A percentile compares a stretch with the other conserved stretches of the same genome.
phyloP scores from a whole-genome alignment of 2,329 filamentous ascomycete species.

The Pseudocercospora cruenta region DNA sequence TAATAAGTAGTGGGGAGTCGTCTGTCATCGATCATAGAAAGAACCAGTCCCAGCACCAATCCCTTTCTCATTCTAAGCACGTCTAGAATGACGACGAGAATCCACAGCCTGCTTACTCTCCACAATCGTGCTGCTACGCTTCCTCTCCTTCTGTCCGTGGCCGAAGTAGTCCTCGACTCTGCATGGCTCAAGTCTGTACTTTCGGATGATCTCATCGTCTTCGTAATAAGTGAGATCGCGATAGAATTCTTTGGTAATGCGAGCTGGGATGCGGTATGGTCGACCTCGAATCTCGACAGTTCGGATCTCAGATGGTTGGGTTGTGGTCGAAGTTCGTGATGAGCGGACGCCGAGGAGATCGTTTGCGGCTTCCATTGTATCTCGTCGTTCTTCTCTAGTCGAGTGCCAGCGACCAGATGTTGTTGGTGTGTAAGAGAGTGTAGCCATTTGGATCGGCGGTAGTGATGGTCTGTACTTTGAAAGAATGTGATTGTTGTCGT shows the following conservation, averaged over 20 bases:
- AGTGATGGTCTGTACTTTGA: background rate
- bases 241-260: slow-evolving; percentile 18
- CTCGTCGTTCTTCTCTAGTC: slow-evolving; percentile 14
- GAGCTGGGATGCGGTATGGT: slow-evolving; percentile 19
- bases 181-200: slow-evolving; percentile 19
- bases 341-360: slow-evolving; percentile 17
- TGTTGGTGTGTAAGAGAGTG: slow-evolving; percentile 14
- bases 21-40: background rate
- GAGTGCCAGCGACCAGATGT: slow-evolving; percentile 17
- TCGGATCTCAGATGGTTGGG: slow-evolving; percentile 8
- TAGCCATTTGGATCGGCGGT: slow-evolving; percentile 6
- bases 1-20: background rate
- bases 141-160: background rate
- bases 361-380: slow-evolving; percentile 15
- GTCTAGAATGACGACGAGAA: background rate
- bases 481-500: slow-evolving; percentile 10
- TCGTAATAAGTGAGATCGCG: slow-evolving; percentile 23
- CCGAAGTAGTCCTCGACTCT: slow-evolving; percentile 5
- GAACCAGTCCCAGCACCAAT: background rate
- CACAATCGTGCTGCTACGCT: background rate
- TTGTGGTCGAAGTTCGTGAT: background rate
- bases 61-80: background rate
- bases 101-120: background rate
- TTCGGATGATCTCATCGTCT: slow-evolving; percentile 23
- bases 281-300: slow-evolving; percentile 21